phyloP scores from a whole-genome alignment of 495 filamentous ascomycete species.

The Lophiotrema nucula region DNA sequence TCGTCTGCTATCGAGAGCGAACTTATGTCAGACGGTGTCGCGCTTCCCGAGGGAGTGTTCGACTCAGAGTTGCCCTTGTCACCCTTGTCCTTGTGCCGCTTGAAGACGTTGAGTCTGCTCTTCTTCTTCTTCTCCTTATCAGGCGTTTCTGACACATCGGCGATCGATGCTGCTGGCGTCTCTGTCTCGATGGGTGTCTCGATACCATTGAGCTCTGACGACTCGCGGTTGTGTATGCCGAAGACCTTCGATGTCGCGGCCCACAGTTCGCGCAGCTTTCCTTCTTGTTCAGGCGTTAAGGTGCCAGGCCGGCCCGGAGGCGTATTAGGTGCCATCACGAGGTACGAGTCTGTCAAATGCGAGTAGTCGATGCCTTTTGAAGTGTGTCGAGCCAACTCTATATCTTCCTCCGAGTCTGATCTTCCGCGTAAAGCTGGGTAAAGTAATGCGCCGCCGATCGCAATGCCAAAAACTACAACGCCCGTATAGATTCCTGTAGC shows the following conservation, averaged over 20 bases:
- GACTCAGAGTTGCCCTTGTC: slow-evolving; percentile 49
- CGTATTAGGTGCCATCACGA: slow-evolving; percentile 45
- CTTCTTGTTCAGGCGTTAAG: slow-evolving; percentile 83
- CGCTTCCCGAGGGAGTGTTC: slow-evolving; percentile 30
- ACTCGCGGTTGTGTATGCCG: slow-evolving; percentile 51
- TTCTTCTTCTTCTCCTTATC: slow-evolving; percentile 61
- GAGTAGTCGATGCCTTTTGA: slow-evolving; percentile 8
- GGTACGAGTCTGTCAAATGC: slow-evolving; percentile 20
- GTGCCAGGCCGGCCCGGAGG: slow-evolving; percentile 80
- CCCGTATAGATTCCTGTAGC: slow-evolving; percentile 12
- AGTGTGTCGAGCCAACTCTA: background rate
- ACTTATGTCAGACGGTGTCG: slow-evolving; percentile 37
- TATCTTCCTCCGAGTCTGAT: background rate
- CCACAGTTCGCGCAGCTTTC: slow-evolving; percentile 88
- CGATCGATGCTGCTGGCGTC: slow-evolving; percentile 7
- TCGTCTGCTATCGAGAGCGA: slow-evolving; percentile 47
- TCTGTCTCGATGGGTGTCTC: slow-evolving; percentile 9
- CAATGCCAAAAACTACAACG: slow-evolving; percentile 23
- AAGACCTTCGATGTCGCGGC: slow-evolving; percentile 72
- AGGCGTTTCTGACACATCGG: slow-evolving; percentile 34
- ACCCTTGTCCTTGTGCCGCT: slow-evolving; percentile 57
- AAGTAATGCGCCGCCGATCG: slow-evolving; percentile 26
- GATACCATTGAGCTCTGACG: slow-evolving; percentile 28
- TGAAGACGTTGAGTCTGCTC: slow-evolving; percentile 63
- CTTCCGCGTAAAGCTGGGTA: background rate